Percentiles rank a stretch among this genome's conserved stretches.
These are phyloP conservation scores for Boletus subparvulus DNA, from an alignment of 768 basidiomycete species.

Conservation along the genomic window DNA sequence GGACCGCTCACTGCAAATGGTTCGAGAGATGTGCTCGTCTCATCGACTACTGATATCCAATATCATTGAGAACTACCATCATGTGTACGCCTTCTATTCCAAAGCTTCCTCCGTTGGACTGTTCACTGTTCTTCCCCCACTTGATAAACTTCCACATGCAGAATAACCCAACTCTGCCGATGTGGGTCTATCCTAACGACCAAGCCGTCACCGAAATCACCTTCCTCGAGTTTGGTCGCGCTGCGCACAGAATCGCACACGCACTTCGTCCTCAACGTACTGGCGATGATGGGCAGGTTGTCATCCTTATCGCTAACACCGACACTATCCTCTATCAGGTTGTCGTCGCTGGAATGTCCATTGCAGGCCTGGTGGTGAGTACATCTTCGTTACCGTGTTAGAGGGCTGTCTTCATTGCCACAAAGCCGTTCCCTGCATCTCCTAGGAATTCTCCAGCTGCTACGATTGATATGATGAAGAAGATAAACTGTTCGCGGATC, in stretches of 20 bases:
- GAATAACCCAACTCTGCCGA: background rate
- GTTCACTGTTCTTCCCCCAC: background rate
- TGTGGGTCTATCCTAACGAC: background rate
- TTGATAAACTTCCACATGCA: background rate
- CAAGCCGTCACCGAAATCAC: background rate
- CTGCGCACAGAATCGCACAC: background rate
- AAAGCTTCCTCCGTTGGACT: background rate
- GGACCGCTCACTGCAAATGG: too few relatives aligned
- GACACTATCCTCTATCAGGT: background rate
- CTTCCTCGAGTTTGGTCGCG: slow-evolving; percentile 4
- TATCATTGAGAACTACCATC: background rate
- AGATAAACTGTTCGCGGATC: background rate
- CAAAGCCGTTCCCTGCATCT: background rate
- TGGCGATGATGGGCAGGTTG: background rate
- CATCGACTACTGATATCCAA: too few relatives aligned
- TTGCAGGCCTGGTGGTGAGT: background rate
- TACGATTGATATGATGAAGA: background rate
- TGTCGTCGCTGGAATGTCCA: background rate
- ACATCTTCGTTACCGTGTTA: background rate
- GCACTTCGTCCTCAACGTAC: background rate
- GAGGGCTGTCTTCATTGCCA: too few relatives aligned
- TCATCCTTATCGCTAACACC: background rate
- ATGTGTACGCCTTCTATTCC: background rate
- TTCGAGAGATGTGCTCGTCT: background rate
- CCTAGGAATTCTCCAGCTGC: background rate